These are phyloP conservation scores for Cytospora chrysosperma DNA, from an alignment of 2,329 filamentous ascomycete genomes.

Conservation along the genomic window DNA sequence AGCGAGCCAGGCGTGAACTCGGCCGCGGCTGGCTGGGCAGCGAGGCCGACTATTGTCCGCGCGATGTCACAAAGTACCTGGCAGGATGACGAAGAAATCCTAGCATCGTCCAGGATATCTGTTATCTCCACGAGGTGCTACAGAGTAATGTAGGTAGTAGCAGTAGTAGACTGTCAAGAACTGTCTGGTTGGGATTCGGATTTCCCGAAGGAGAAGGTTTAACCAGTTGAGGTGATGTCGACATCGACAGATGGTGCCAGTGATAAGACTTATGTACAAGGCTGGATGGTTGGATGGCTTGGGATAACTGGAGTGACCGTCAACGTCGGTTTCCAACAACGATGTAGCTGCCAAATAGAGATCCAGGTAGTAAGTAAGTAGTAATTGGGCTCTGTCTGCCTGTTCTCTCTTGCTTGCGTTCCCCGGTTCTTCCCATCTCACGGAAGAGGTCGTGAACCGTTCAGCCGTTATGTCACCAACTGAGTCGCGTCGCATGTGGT, in stretches of 20 bases:
- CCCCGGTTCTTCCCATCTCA: neutral
- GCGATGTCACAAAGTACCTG: neutral
- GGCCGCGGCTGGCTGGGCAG: constrained; percentile 7
- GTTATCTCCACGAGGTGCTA: neutral
- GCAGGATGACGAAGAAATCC: constrained; percentile 12
- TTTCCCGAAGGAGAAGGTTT: neutral
- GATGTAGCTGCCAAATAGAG: neutral
- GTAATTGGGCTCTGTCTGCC: too few relatives aligned
- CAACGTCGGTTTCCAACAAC: neutral
- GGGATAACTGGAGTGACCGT: too few relatives aligned
- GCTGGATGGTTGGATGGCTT: neutral
- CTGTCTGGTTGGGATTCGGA: neutral
- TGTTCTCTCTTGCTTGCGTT: too few relatives aligned
- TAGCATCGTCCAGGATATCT: neutral
- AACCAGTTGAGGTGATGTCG: neutral
- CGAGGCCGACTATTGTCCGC: too few relatives aligned
- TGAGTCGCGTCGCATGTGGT: neutral
- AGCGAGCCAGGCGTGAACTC: constrained; percentile 7
- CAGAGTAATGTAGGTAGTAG: too few relatives aligned
- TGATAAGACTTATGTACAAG: neutral
- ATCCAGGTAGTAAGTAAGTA: too few relatives aligned
- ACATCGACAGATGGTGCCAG: neutral
- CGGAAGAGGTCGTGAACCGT: neutral
- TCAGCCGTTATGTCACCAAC: neutral
- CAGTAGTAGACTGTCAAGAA: neutral